A percentile compares a stretch with the other conserved stretches of the same genome.
These are phyloP conservation scores for Nitzschia sp. DNA, from an alignment of 108 stramenopile species.

Conservation along the genomic window DNA sequence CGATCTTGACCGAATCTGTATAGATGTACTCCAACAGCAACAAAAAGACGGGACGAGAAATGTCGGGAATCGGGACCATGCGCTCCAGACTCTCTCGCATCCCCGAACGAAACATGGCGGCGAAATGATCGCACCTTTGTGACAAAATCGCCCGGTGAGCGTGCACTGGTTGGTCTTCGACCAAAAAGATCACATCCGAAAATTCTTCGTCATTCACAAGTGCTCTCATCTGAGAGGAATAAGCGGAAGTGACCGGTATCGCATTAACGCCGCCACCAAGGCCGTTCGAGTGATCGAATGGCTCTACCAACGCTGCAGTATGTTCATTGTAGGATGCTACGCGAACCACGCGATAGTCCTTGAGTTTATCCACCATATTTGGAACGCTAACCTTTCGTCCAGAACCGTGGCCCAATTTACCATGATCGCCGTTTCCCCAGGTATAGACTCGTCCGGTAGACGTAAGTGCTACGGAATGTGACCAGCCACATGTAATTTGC, in stretches of 20 bases:
- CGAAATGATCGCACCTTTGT: conserved; percentile 93
- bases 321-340: conserved; percentile 98
- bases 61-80: conserved; percentile 69
- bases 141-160: conserved; percentile 89
- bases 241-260: conserved; percentile 71
- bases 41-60: conserved; percentile 81
- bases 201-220: conserved; percentile 90
- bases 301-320: conserved; percentile 91
- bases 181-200: conserved; percentile 92
- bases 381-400: conserved; percentile 88
- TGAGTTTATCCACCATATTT: conserved; percentile 84
- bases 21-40: conserved; percentile 93
- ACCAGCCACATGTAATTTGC: conserved; percentile 95
- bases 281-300: conserved; percentile 49
- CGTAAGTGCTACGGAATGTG: conserved; percentile 90
- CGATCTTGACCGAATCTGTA: conserved; percentile 89
- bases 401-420: conserved; percentile 89
- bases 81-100: conserved; percentile 84
- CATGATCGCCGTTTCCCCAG: conserved; percentile 58
- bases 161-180: conserved; percentile 85
- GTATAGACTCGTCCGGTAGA: conserved; percentile 78
- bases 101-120: conserved; percentile 94
- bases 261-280: conserved; percentile 62
- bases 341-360: conserved; percentile 83
- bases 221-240: conserved; percentile 81